Conservation (phyloP, 768 basidiomycete species). For the Macrocybe gigantea region DNA sequence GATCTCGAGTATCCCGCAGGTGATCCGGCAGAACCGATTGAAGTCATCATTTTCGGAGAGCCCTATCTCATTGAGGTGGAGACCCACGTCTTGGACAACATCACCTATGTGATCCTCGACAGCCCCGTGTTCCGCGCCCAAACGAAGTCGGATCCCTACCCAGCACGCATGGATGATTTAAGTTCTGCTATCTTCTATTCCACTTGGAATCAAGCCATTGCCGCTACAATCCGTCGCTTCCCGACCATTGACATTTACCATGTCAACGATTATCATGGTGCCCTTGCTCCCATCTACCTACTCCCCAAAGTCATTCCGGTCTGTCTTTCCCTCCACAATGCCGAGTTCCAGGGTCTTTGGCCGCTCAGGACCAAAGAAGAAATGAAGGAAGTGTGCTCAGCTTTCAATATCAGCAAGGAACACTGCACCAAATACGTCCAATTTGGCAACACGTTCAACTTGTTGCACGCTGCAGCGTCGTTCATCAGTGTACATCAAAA, state of each 20-base stretch:
- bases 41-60: slow-evolving; percentile 95
- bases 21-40: slow-evolving; percentile 89
- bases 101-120: slow-evolving; percentile 91
- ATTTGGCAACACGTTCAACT: slow-evolving; percentile 96
- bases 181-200: slow-evolving; percentile 97
- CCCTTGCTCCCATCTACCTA: slow-evolving; percentile 85
- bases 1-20: slow-evolving; percentile 90
- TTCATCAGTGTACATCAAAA: slow-evolving; percentile 93
- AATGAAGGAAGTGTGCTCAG: slow-evolving; percentile 97
- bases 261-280: slow-evolving; percentile 93
- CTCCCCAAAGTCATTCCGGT: slow-evolving; percentile 87
- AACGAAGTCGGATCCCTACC: slow-evolving; percentile 93
- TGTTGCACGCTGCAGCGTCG: slow-evolving; percentile 88
- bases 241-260: slow-evolving; percentile 93
- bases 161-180: slow-evolving; percentile 95
- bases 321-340: slow-evolving; percentile 92
- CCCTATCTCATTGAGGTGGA: slow-evolving; percentile 95
- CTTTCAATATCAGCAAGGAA: slow-evolving; percentile 96
- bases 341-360: slow-evolving; percentile 97
- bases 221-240: slow-evolving; percentile 80
- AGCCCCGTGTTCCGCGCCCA: slow-evolving; percentile 96
- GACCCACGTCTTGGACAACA: slow-evolving; percentile 89
- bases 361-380: slow-evolving; percentile 95
- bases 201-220: slow-evolving; percentile 97
- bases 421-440: slow-evolving; percentile 96